These are phyloP conservation scores for Leishmania tropica DNA, from an alignment of 208 protist species.

Conservation along the genomic window DNA sequence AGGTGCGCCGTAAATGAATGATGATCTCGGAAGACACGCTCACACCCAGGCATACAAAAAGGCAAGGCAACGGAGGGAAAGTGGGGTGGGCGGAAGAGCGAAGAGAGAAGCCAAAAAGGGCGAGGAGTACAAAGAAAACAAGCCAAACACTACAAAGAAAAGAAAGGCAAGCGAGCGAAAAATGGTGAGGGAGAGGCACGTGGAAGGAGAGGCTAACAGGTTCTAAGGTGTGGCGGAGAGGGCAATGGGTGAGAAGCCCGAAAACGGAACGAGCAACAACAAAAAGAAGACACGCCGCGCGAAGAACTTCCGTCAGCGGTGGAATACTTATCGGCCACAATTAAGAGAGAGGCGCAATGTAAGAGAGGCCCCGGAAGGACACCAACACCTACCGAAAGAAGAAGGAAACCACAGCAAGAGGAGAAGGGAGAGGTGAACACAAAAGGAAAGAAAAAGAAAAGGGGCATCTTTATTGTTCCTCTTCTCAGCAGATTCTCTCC, in stretches of 20 bases:
- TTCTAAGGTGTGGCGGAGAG: neutral
- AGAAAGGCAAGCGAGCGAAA: neutral
- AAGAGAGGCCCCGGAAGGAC: neutral
- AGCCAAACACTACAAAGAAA: neutral
- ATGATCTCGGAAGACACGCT: neutral
- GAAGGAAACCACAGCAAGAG: neutral
- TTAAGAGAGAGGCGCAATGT: neutral
- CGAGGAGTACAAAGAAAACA: neutral
- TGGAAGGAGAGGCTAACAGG: neutral
- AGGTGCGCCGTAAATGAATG: neutral
- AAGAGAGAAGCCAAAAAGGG: neutral
- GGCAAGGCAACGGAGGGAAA: neutral
- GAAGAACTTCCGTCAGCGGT: neutral
- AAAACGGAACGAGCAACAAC: too few species aligned
- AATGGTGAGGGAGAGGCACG: neutral
- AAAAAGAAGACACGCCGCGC: neutral
- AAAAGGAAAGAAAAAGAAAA: neutral
- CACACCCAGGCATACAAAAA: neutral
- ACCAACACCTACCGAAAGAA: neutral
- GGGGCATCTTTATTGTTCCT: neutral
- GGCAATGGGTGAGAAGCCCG: too few species aligned
- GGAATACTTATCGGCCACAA: too few species aligned
- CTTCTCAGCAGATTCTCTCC: neutral
- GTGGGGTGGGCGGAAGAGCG: neutral
- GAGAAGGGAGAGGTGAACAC: neutral